Evolutionary conservation across 768 basidiomycete genomes (phyloP).

Genomic region (Lentinula detonsa): DNA sequence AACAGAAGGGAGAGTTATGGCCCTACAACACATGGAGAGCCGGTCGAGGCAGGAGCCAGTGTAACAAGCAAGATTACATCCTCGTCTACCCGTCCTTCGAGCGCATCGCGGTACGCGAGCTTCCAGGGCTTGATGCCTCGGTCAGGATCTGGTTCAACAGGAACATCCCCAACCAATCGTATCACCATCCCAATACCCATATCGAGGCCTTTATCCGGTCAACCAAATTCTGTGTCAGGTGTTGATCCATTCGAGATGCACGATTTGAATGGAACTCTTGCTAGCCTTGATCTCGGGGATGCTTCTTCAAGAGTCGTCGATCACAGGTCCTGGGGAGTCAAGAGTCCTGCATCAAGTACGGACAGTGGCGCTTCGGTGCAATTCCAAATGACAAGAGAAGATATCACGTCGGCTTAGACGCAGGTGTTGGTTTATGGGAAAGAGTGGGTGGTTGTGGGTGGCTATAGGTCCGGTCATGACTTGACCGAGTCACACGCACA

Average conservation of each 20-base stretch:
- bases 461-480: background rate
- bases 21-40: background rate
- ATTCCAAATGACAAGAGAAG: conserved; percentile 9
- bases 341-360: conserved; percentile 8
- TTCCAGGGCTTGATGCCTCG: background rate
- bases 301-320: conserved; percentile 4
- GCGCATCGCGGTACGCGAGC: conserved; percentile 32
- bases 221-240: conserved; percentile 13
- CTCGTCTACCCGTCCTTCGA: conserved; percentile 35
- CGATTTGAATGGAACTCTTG: conserved; percentile 72
- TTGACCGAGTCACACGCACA: background rate
- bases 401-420: background rate
- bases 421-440: background rate
- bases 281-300: conserved; percentile 49
- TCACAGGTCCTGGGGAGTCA: background rate
- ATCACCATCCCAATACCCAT: conserved; percentile 27
- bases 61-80: conserved; percentile 30
- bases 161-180: conserved; percentile 1
- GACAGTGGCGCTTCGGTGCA: conserved; percentile 10
- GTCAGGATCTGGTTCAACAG: background rate
- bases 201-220: conserved; percentile 50
- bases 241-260: conserved; percentile 49
- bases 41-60: background rate
- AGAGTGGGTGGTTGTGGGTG: background rate
- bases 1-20: background rate